phyloP scores from a whole-genome alignment of 306 rosid species.

The Acacia acuminata region DNA sequence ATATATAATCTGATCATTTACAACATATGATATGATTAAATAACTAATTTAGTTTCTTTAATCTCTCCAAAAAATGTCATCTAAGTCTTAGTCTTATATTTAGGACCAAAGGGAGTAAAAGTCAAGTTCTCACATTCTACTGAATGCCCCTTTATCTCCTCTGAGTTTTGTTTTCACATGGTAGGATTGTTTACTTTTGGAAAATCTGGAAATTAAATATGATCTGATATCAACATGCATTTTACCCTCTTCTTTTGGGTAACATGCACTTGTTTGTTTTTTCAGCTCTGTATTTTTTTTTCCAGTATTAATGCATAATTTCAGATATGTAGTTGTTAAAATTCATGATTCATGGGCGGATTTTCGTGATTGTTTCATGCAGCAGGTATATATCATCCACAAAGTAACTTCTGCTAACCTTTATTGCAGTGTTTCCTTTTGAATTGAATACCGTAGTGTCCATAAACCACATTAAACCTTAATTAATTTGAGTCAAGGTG shows the following conservation, averaged over 20 bases:
- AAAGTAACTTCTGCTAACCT: conserved; percentile 5
- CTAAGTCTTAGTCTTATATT: too few species aligned
- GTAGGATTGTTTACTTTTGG: background rate
- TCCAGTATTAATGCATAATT: conserved; percentile 37
- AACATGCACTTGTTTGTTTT: background rate
- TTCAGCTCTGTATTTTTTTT: conserved; percentile 38
- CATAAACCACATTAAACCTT: background rate
- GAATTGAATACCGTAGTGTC: background rate
- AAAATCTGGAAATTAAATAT: conserved; percentile 1
- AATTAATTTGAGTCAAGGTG: background rate
- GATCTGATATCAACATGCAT: conserved; percentile 12
- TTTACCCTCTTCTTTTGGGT: background rate
- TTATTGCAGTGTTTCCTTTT: conserved; percentile 7
- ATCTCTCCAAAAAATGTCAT: too few species aligned
- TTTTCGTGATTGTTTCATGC: conserved; percentile 67
- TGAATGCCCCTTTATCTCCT: background rate
- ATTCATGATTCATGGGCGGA: conserved; percentile 81
- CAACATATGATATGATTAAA: too few species aligned
- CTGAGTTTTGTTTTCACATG: conserved; percentile 13
- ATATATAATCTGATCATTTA: too few species aligned
- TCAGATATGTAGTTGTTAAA: conserved; percentile 87
- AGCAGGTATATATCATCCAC: conserved; percentile 61
- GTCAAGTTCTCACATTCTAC: conserved; percentile 4
- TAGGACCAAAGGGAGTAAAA: too few species aligned
- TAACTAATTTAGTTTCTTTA: too few species aligned